Evolutionary conservation across 768 basidiomycete genomes (phyloP).

Genomic region (Mycena olivaceomarginata): DNA sequence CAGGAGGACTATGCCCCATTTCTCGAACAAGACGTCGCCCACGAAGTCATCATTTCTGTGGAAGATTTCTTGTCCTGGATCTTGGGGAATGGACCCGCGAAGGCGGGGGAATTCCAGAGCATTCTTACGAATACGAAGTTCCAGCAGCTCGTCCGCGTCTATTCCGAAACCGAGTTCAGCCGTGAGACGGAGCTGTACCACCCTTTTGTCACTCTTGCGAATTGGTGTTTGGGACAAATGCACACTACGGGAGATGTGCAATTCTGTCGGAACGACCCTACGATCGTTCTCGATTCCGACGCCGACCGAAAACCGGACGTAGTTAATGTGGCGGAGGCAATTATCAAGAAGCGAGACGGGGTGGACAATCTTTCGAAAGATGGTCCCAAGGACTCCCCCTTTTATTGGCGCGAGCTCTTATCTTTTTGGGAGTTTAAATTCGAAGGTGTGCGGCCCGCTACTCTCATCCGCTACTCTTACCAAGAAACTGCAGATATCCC

Average conservation of each 20-base stretch:
- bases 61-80: conserved; percentile 8
- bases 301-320: conserved; percentile 18
- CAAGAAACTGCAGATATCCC: neutral
- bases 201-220: conserved; percentile 14
- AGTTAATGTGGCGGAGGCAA: too few species aligned
- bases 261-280: conserved; percentile 24
- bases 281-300: neutral
- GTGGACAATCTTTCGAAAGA: too few species aligned
- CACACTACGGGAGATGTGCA: too few species aligned
- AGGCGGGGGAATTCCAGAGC: too few species aligned
- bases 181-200: conserved; percentile 4
- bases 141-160: neutral
- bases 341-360: too few species aligned
- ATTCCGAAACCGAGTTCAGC: neutral
- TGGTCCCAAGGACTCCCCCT: too few species aligned
- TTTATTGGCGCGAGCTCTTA: neutral
- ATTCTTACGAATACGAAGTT: neutral
- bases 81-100: neutral
- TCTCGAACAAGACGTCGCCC: conserved; percentile 9
- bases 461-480: neutral
- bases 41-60: neutral
- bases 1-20: conserved; percentile 22
- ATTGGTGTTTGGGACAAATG: conserved; percentile 4
- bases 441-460: neutral
- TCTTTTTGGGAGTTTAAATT: neutral